These are phyloP conservation scores for Syncephalastrum monosporum DNA, from an alignment of 371 early-diverging fungal species.

Conservation along the genomic window DNA sequence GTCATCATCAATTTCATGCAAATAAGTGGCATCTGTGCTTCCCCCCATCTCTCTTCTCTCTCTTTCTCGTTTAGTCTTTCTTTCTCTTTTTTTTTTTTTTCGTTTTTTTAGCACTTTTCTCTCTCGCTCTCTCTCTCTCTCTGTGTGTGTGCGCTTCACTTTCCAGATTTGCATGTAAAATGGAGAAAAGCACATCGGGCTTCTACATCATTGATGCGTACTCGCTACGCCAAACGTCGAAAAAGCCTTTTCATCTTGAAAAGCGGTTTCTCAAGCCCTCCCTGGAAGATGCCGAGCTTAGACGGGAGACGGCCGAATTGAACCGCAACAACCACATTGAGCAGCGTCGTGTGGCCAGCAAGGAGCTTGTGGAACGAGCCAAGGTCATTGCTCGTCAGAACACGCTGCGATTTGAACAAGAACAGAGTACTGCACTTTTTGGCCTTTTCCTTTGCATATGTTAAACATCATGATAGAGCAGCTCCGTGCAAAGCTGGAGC, in stretches of 20 bases:
- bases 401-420: slow-evolving; percentile 18
- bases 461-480: slow-evolving; percentile 8
- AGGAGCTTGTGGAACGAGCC: slow-evolving; percentile 42
- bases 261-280: slow-evolving; percentile 28
- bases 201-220: slow-evolving; percentile 24
- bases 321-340: slow-evolving; percentile 40
- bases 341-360: slow-evolving; percentile 32
- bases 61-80: background rate
- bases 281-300: slow-evolving; percentile 27
- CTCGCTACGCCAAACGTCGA: slow-evolving; percentile 26
- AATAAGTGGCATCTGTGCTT: too few species aligned
- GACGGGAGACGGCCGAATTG: slow-evolving; percentile 39
- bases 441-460: background rate
- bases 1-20: too few species aligned
- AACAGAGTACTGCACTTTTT: slow-evolving; percentile 18
- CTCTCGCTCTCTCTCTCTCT: background rate
- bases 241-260: slow-evolving; percentile 36
- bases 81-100: too few species aligned
- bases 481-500: slow-evolving; percentile 13
- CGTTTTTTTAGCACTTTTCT: background rate
- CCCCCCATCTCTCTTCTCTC: too few species aligned
- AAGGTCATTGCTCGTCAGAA: slow-evolving; percentile 38
- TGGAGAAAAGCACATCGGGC: slow-evolving; percentile 20
- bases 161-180: background rate
- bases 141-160: too few species aligned